Percentiles rank a stretch among this genome's conserved stretches.
Evolutionary conservation across 805 yeast genomes (phyloP).

Genomic region (Zygoascus flipseniorum): DNA sequence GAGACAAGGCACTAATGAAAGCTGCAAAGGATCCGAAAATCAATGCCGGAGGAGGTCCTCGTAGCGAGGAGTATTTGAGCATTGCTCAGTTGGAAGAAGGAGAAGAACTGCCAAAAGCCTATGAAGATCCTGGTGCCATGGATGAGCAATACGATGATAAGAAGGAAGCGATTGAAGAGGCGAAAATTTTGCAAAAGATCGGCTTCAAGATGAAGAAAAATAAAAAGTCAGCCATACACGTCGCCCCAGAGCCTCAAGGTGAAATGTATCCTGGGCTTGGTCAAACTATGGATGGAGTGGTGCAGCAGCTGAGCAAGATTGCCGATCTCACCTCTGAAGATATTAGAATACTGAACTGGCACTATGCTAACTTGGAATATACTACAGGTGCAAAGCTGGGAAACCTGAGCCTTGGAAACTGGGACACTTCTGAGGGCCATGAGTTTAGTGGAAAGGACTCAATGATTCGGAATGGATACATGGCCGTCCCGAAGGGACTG

Average conservation of each 20-base stretch:
- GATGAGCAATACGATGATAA: slow-evolving; percentile 14
- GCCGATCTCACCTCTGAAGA: slow-evolving; percentile 30
- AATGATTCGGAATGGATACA: slow-evolving; percentile 31
- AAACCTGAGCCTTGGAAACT: slow-evolving; percentile 28
- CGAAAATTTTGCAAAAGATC: slow-evolving; percentile 22
- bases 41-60: neutral
- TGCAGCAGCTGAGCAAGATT: slow-evolving; percentile 25
- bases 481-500: slow-evolving; percentile 30
- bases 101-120: slow-evolving; percentile 24
- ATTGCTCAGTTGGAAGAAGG: slow-evolving; percentile 32
- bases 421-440: slow-evolving; percentile 36
- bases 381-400: slow-evolving; percentile 28
- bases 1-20: slow-evolving; percentile 29
- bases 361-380: slow-evolving; percentile 34
- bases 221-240: slow-evolving; percentile 2
- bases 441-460: slow-evolving; percentile 33
- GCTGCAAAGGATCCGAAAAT: slow-evolving; percentile 32
- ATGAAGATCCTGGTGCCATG: slow-evolving; percentile 21
- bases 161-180: slow-evolving; percentile 24
- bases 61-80: slow-evolving; percentile 26
- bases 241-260: slow-evolving; percentile 29
- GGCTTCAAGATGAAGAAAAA: slow-evolving; percentile 19
- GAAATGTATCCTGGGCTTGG: slow-evolving; percentile 30
- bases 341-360: slow-evolving; percentile 31
- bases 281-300: slow-evolving; percentile 27